Conservation (phyloP, 2,329 filamentous ascomycete genomes). For the Stagonosporopsis vannaccii region DNA sequence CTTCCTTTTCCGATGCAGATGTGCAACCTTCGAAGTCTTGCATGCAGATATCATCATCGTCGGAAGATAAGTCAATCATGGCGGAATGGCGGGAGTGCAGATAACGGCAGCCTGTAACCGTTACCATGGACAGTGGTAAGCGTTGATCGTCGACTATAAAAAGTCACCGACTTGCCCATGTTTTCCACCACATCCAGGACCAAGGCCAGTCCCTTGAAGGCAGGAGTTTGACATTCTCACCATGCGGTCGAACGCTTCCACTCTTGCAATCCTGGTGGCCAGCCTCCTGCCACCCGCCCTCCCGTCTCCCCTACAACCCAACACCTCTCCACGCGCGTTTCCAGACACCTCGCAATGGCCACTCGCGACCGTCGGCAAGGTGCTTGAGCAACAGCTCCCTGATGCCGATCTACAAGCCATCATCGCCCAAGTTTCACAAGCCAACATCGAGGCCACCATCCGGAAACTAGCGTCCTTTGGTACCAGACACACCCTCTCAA, state of each 20-base stretch:
- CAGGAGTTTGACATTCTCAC: neutral
- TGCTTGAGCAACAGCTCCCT: constrained; percentile 46
- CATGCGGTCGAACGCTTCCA: constrained; percentile 21
- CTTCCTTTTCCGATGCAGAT: constrained; percentile 28
- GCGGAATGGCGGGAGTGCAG: constrained; percentile 7
- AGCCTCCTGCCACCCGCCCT: constrained; percentile 11
- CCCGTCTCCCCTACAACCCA: constrained; percentile 24
- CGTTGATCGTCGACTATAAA: neutral
- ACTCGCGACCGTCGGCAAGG: constrained; percentile 37
- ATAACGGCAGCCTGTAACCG: constrained; percentile 18
- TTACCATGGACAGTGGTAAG: neutral
- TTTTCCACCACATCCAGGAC: neutral
- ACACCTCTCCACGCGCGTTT: constrained; percentile 22
- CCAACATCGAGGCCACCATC: constrained; percentile 58
- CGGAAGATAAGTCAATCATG: constrained; percentile 9
- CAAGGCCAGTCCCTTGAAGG: neutral
- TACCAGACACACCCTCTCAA: constrained; percentile 62
- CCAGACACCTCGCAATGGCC: constrained; percentile 45
- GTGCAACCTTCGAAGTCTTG: constrained; percentile 12
- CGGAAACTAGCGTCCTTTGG: constrained; percentile 61
- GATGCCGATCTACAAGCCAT: constrained; percentile 49
- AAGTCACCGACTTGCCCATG: neutral
- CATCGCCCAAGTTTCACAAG: constrained; percentile 47
- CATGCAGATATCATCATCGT: constrained; percentile 21
- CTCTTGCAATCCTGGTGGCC: constrained; percentile 13